Evolutionary conservation across 176 grass and related monocot genomes (phyloP), one percentile per base, ranked within the genome.

Genomic region (Oryza longistaminata): DNA sequence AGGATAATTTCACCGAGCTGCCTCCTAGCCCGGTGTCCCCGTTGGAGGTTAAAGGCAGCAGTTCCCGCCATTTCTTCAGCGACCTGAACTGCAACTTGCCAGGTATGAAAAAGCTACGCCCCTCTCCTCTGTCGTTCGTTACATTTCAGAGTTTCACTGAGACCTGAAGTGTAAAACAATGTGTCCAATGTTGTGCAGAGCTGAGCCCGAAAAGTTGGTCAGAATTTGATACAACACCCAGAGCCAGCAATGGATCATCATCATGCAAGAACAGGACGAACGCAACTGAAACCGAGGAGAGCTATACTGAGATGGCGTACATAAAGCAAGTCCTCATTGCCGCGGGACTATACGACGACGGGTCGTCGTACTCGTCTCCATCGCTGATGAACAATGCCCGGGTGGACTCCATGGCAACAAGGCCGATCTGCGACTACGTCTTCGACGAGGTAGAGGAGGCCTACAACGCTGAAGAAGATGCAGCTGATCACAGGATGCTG

Each of bases 11-110:
- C 24, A 88, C 85, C 16, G 90, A 90, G 65, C 10, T 91, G 78
- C 90, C 92, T 74, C 91, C 89, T 17, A 95, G 91, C 70, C 92
- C 95, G 8, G 91, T 90, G 35, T 93, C 91, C 7, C 92, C 91
- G 6, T 74, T 92, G 68, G 93, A 93, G 82, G 91, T 88, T 74
- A 33, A 29, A 4, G 77, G 79, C 58, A 87, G 81, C 26, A 58
- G 81, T 66, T 89, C 74, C 55, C 76, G 77, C 22, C 80, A 83
- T 66, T 88, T 81, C 50, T 73, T 88, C 65, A 77, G 69, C 33
- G 90, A 94, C 19, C 68, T 82, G 3, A 87, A 33, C 79, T 84
- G 75, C 58, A 77, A 46, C 4, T 76, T 86, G 64, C 64, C 87
- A 90, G 92, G 95, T 94, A 89, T 11, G 9, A 22, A 0, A 0